Percentiles rank a stretch among this genome's conserved stretches.
phyloP scores from a whole-genome alignment of 805 yeast genomes.

The Kregervanrija delftensis region DNA sequence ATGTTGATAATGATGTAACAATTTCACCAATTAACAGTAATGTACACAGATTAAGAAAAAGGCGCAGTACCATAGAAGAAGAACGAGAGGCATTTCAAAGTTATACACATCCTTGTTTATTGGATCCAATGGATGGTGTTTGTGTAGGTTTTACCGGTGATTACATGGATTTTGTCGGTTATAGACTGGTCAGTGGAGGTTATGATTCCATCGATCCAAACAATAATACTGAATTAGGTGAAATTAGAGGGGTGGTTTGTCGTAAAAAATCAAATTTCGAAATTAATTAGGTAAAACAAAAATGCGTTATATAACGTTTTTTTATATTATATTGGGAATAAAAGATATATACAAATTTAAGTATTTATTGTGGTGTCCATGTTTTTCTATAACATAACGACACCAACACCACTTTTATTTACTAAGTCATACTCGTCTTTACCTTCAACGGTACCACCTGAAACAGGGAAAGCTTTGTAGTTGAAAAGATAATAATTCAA shows the following conservation, averaged over 20 bases:
- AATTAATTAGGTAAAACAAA: neutral
- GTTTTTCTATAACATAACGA: conserved; percentile 58
- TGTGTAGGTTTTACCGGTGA: conserved; percentile 54
- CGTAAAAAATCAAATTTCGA: neutral
- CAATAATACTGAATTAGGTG: conserved; percentile 1
- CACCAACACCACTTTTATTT: conserved; percentile 78
- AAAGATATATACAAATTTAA: no score
- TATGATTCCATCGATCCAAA: conserved; percentile 1
- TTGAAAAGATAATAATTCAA: conserved; percentile 89
- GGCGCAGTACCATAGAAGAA: conserved; percentile 51
- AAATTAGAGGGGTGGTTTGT: neutral
- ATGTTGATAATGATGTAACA: no score
- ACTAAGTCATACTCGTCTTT: conserved; percentile 43
- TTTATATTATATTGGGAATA: no score
- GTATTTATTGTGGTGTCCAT: neutral
- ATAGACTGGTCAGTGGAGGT: neutral
- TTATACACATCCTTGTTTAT: conserved; percentile 43
- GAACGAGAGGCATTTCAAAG: conserved; percentile 45
- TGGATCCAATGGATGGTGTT: conserved; percentile 45
- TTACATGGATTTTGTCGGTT: conserved; percentile 31
- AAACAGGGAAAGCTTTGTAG: conserved; percentile 72
- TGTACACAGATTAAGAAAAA: conserved; percentile 17
- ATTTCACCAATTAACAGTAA: no score
- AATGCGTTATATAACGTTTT: no score
- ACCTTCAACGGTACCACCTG: conserved; percentile 63